A percentile compares a stretch with the other conserved stretches of the same genome.
Conservation (phyloP, 345 rosid species). For the Populus alba region DNA sequence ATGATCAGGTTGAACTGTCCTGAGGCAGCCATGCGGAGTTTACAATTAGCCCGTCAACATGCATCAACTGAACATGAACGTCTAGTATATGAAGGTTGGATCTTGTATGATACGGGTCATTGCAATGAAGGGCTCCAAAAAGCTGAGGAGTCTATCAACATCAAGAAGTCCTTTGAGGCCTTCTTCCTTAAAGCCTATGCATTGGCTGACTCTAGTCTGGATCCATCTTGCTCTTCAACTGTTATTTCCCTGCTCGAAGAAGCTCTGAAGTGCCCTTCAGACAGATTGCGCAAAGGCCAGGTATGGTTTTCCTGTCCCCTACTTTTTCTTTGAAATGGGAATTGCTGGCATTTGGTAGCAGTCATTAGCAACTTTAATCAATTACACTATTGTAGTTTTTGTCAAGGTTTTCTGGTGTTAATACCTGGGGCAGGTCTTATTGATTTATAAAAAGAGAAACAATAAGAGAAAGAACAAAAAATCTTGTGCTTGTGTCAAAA, state of each 20-base stretch:
- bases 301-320: slow-evolving; percentile 39
- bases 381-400: not conserved
- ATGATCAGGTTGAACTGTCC: slow-evolving; percentile 84
- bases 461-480: not conserved
- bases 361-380: not conserved
- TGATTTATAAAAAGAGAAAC: not conserved
- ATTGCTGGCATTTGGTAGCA: not conserved
- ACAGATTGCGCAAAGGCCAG: slow-evolving; percentile 97
- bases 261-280: slow-evolving; percentile 94
- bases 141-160: slow-evolving; percentile 82
- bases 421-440: not conserved
- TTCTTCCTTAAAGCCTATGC: slow-evolving; percentile 98
- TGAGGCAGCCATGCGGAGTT: slow-evolving; percentile 94
- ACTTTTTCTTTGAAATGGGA: not conserved
- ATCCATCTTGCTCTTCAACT: slow-evolving; percentile 67
- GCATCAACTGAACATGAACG: slow-evolving; percentile 87
- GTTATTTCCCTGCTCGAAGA: slow-evolving; percentile 94
- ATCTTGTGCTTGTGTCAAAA: not conserved
- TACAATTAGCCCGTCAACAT: slow-evolving; percentile 84
- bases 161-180: slow-evolving; percentile 92
- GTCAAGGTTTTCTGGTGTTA: not conserved
- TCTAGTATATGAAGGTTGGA: slow-evolving; percentile 96
- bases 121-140: slow-evolving; percentile 89
- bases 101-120: slow-evolving; percentile 91
- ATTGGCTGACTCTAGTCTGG: slow-evolving; percentile 88